phyloP scores from a whole-genome alignment of 192 early-diverging fungal species.

The Powellomyces hirtus region DNA sequence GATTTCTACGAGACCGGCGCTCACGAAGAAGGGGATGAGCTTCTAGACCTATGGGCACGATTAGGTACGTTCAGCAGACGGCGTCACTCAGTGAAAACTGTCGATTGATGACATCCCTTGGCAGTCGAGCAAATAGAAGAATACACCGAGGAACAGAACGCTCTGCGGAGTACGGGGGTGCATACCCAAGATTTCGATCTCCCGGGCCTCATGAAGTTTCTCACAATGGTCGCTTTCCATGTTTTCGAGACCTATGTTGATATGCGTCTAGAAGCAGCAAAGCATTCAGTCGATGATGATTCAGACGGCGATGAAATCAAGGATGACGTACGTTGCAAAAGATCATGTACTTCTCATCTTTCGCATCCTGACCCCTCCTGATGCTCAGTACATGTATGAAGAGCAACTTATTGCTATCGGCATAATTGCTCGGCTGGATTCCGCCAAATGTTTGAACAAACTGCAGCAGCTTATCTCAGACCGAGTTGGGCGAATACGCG shows the following conservation, averaged over 20 bases:
- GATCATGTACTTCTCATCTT: too few relatives aligned
- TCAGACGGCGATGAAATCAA: slow-evolving; percentile 56
- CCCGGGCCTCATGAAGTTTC: slow-evolving; percentile 39
- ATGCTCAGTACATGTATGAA: slow-evolving; percentile 67
- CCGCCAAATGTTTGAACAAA: slow-evolving; percentile 45
- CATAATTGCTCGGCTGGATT: slow-evolving; percentile 59
- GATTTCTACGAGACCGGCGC: slow-evolving; percentile 40
- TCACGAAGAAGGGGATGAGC: slow-evolving; percentile 61
- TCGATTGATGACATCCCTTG: background rate
- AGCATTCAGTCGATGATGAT: slow-evolving; percentile 47
- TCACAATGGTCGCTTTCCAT: slow-evolving; percentile 46
- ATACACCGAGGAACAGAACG: slow-evolving; percentile 35
- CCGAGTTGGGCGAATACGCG: slow-evolving; percentile 45
- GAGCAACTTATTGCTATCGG: slow-evolving; percentile 71
- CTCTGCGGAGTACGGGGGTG: slow-evolving; percentile 31
- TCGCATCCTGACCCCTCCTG: too few relatives aligned
- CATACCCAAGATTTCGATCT: slow-evolving; percentile 32
- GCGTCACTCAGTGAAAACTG: background rate
- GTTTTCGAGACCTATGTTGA: slow-evolving; percentile 65
- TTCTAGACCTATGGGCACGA: slow-evolving; percentile 59
- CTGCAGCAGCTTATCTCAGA: slow-evolving; percentile 54
- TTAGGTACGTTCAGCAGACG: slow-evolving; percentile 39
- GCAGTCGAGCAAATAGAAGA: slow-evolving; percentile 13
- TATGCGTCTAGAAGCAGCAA: slow-evolving; percentile 57
- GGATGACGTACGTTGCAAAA: slow-evolving; percentile 57